A percentile compares a stretch with the other conserved stretches of the same genome.
Evolutionary conservation across 2,329 filamentous ascomycete species (phyloP).

Genomic region (Blastomyces silverae): DNA sequence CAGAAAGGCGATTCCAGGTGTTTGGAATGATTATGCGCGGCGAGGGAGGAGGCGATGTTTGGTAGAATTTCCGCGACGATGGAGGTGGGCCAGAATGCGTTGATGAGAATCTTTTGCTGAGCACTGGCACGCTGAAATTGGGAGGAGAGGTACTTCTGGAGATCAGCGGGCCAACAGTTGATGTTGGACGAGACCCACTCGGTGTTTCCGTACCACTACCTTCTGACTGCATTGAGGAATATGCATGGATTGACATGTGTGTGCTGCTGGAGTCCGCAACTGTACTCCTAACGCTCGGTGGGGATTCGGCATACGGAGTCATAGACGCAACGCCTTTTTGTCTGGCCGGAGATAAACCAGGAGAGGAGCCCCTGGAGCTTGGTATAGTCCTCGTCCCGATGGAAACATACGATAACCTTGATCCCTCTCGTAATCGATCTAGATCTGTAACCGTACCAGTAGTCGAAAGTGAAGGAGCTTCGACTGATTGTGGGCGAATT

Average conservation of each 20-base stretch:
- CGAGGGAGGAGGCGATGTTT: slow-evolving; percentile 8
- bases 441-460: slow-evolving; percentile 21
- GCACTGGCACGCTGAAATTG: slow-evolving; percentile 40
- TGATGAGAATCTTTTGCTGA: slow-evolving; percentile 34
- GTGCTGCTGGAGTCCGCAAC: slow-evolving; percentile 4
- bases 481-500: slow-evolving; percentile 21
- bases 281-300: slow-evolving; percentile 3
- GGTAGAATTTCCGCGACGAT: slow-evolving; percentile 6
- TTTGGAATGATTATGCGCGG: slow-evolving; percentile 1
- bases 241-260: slow-evolving; percentile 13
- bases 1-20: slow-evolving; percentile 1
- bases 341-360: slow-evolving; percentile 26
- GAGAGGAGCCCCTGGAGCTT: slow-evolving; percentile 25
- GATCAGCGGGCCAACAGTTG: slow-evolving; percentile 26
- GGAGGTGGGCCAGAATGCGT: neutral
- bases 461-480: slow-evolving; percentile 23
- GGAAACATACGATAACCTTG: slow-evolving; percentile 25
- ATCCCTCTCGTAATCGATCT: slow-evolving; percentile 22
- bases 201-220: slow-evolving; percentile 21
- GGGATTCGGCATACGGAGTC: slow-evolving; percentile 13
- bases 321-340: slow-evolving; percentile 17
- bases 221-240: slow-evolving; percentile 14
- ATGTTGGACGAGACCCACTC: slow-evolving; percentile 22
- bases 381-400: slow-evolving; percentile 24
- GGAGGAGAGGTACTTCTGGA: slow-evolving; percentile 32